Evolutionary conservation across 352 stramenopile genomes (phyloP).

Genomic region (Pythium dissimile): DNA sequence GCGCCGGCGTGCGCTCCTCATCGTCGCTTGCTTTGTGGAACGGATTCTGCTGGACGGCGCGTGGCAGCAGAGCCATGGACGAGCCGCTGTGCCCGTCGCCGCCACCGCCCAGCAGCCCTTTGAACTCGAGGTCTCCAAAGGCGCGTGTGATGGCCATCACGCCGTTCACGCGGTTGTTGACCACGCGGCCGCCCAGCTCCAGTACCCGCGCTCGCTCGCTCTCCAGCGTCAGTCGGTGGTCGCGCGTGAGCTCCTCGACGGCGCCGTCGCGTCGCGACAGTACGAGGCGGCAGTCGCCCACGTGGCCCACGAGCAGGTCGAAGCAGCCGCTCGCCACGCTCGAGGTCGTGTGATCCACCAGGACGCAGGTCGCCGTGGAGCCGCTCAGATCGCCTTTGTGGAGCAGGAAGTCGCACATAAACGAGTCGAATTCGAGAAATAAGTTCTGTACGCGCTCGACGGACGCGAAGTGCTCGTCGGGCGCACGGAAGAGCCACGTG

Average conservation of each 20-base stretch:
- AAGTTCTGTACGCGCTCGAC: conserved; percentile 33
- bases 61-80: conserved; percentile 12
- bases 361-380: conserved; percentile 68
- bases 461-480: conserved; percentile 23
- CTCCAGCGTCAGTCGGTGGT: conserved; percentile 58
- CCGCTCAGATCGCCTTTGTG: conserved; percentile 74
- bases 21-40: too few relatives aligned
- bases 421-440: conserved; percentile 65
- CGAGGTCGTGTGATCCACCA: conserved; percentile 13
- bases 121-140: conserved; percentile 85
- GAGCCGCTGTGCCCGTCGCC: conserved; percentile 2
- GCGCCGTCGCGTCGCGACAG: conserved; percentile 40
- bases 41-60: conserved; percentile 24
- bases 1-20: conserved; percentile 49
- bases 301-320: conserved; percentile 44
- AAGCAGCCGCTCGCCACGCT: neutral
- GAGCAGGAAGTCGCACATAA: conserved; percentile 64
- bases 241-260: conserved; percentile 36
- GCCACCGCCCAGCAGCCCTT: conserved; percentile 38
- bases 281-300: conserved; percentile 76
- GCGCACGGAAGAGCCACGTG: conserved; percentile 46
- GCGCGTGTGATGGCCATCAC: conserved; percentile 83
- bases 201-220: conserved; percentile 54
- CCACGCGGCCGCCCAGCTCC: conserved; percentile 49
- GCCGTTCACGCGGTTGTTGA: conserved; percentile 84